Conservation (phyloP, 768 basidiomycete genomes). For the Zangia roseola region DNA sequence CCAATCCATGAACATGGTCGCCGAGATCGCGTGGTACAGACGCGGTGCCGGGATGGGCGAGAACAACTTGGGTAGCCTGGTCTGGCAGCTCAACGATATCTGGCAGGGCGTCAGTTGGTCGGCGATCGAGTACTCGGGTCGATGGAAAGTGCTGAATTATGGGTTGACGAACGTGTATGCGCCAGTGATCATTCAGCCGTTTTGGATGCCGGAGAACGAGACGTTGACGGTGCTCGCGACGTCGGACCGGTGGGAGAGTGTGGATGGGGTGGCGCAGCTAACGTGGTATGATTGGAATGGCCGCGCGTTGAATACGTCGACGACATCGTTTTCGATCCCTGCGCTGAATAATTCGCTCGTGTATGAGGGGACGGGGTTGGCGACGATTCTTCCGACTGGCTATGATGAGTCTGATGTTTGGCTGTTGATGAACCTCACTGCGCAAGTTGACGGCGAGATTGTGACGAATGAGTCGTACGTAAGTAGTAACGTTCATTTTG, state of each 20-base stretch:
- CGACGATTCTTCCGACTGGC: slow-evolving; percentile 45
- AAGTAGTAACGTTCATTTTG: no score
- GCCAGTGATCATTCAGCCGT: slow-evolving; percentile 52
- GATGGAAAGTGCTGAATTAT: slow-evolving; percentile 61
- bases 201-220: slow-evolving; percentile 51
- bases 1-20: slow-evolving; percentile 58
- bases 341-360: slow-evolving; percentile 51
- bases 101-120: slow-evolving; percentile 62
- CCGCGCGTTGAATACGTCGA: slow-evolving; percentile 36
- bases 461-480: slow-evolving; percentile 55
- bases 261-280: slow-evolving; percentile 45
- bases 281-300: slow-evolving; percentile 62
- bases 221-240: slow-evolving; percentile 49
- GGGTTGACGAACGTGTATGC: slow-evolving; percentile 44
- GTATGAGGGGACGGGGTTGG: slow-evolving; percentile 39
- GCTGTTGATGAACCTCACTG: slow-evolving; percentile 50
- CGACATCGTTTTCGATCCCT: slow-evolving; percentile 42
- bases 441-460: slow-evolving; percentile 38
- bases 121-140: slow-evolving; percentile 53
- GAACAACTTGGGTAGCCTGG: slow-evolving; percentile 56
- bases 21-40: slow-evolving; percentile 59
- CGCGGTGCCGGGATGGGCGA: slow-evolving; percentile 57
- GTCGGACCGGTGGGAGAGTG: slow-evolving; percentile 50
- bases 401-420: slow-evolving; percentile 44
- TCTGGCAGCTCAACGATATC: slow-evolving; percentile 62